Conservation (phyloP, 176 grass and related monocot species). For the Carex scoparia region DNA sequence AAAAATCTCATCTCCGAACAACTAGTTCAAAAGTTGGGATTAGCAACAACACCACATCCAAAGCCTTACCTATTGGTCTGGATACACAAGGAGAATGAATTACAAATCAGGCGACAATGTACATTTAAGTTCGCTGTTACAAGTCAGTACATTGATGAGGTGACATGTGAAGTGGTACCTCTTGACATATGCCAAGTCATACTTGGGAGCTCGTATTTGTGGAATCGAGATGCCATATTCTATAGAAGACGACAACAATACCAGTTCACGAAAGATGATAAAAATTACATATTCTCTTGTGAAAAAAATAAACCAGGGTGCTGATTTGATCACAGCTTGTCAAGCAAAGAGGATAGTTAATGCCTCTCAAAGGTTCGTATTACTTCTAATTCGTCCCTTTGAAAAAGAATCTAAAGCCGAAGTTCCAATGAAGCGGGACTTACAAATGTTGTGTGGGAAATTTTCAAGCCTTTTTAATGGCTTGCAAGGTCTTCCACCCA, state of each 20-base stretch:
- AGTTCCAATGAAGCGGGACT: neutral
- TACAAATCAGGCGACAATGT: neutral
- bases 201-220: neutral
- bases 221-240: constrained; percentile 3
- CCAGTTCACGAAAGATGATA: constrained; percentile 4
- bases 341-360: constrained; percentile 9
- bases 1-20: neutral
- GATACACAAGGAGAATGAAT: constrained; percentile 9
- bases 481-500: neutral
- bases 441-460: neutral
- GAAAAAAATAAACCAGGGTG: neutral
- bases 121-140: neutral
- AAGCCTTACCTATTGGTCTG: constrained; percentile 1
- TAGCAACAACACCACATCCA: constrained; percentile 15
- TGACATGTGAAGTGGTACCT: constrained; percentile 3
- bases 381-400: neutral
- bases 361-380: constrained; percentile 15
- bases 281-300: constrained; percentile 1
- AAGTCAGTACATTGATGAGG: constrained; percentile 15
- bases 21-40: constrained; percentile 12
- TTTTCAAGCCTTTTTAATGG: constrained; percentile 9
- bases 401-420: neutral
- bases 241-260: neutral
- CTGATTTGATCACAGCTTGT: neutral
- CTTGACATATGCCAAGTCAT: constrained; percentile 13